Conservation (phyloP, 2,329 filamentous ascomycete genomes). For the Mycocentrospora acerina region DNA sequence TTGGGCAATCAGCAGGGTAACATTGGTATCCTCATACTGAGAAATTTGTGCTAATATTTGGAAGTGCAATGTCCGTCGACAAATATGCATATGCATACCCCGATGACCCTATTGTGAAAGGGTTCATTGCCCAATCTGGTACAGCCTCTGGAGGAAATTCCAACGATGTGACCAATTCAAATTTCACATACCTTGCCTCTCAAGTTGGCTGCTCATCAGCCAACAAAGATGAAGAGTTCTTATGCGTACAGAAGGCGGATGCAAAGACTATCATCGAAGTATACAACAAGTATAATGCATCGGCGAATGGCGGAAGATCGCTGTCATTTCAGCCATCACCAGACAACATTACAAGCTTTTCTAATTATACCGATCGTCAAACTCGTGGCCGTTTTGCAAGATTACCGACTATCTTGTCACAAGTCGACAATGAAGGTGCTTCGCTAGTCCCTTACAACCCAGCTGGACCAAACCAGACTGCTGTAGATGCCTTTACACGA, state of each 20-base stretch:
- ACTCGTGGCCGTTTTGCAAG: conserved; percentile 18
- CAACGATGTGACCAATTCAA: conserved; percentile 11
- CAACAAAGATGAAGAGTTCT: conserved; percentile 25
- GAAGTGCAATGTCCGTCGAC: conserved; percentile 43
- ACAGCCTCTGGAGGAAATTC: conserved; percentile 10
- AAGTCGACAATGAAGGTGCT: conserved; percentile 18
- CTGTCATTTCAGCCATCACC: conserved; percentile 29
- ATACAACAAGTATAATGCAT: conserved; percentile 31
- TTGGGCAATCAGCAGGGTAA: conserved; percentile 37
- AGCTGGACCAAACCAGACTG: conserved; percentile 17
- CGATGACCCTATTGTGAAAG: conserved; percentile 50
- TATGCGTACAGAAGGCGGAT: conserved; percentile 38
- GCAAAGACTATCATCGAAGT: conserved; percentile 32
- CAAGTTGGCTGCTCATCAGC: conserved; percentile 19
- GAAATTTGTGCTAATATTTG: conserved; percentile 1
- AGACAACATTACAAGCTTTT: conserved; percentile 23
- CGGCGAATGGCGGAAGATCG: conserved; percentile 16
- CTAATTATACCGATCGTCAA: conserved; percentile 25
- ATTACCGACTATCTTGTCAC: conserved; percentile 15
- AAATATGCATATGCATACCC: conserved; percentile 51
- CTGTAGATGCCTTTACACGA: conserved; percentile 21
- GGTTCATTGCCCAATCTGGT: conserved; percentile 45
- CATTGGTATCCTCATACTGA: neutral
- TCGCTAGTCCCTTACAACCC: conserved; percentile 13
- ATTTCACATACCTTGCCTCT: conserved; percentile 26